These are phyloP conservation scores for Sesbania bispinosa DNA, from an alignment of 306 rosid species.

Conservation along the genomic window DNA sequence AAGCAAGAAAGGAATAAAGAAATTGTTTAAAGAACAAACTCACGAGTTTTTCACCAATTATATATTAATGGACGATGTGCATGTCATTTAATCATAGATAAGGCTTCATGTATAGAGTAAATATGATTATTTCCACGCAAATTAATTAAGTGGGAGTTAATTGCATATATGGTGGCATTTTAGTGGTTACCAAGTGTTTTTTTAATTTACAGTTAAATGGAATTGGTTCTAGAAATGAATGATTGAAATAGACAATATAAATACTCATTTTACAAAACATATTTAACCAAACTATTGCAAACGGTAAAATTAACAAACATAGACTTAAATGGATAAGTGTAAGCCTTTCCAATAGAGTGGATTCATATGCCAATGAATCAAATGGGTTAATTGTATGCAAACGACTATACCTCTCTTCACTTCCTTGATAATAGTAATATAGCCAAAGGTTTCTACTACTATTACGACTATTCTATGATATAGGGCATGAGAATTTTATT, in stretches of 20 bases:
- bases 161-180: background rate
- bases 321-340: too few species aligned
- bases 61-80: background rate
- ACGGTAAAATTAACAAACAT: too few species aligned
- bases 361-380: constrained; percentile 40
- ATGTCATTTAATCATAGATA: background rate
- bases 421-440: constrained; percentile 22
- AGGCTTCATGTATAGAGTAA: too few species aligned
- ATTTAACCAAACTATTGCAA: too few species aligned
- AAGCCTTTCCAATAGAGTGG: background rate
- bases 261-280: too few species aligned
- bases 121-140: too few species aligned
- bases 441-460: constrained; percentile 30
- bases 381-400: constrained; percentile 33
- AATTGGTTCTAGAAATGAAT: too few species aligned
- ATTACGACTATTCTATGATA: constrained; percentile 10
- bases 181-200: too few species aligned
- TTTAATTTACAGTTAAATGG: too few species aligned
- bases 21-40: background rate
- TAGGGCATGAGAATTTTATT: constrained; percentile 25
- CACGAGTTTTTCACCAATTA: constrained; percentile 7
- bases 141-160: too few species aligned
- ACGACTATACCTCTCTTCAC: constrained; percentile 28
- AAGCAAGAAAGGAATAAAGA: constrained; percentile 39
- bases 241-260: too few species aligned